Percentiles rank a stretch among this genome's conserved stretches.
These are phyloP conservation scores for Bruguiera gymnorhiza DNA, from an alignment of 345 rosid genomes.

Conservation along the genomic window DNA sequence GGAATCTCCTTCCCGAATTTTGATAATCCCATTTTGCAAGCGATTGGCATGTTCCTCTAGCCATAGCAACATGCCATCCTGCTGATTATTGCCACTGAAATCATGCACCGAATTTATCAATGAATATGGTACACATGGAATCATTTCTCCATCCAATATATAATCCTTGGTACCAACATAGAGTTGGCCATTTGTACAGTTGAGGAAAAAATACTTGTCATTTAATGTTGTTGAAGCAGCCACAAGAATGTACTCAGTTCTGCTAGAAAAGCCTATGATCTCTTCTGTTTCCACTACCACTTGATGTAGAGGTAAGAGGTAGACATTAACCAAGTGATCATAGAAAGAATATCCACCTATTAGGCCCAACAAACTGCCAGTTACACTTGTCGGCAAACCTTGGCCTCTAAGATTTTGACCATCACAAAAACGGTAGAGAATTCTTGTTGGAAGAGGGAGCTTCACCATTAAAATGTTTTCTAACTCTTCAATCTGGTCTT, in stretches of 20 bases:
- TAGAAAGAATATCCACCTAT: conserved; percentile 77
- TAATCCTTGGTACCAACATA: conserved; percentile 55
- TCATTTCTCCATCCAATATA: conserved; percentile 45
- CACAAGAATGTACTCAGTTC: conserved; percentile 43
- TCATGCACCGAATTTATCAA: conserved; percentile 54
- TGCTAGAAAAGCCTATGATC: conserved; percentile 20
- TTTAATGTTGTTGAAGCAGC: conserved; percentile 44
- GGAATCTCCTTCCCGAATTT: conserved; percentile 32
- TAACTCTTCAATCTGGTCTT: conserved; percentile 48
- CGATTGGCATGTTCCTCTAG: conserved; percentile 77
- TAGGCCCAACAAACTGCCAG: conserved; percentile 41
- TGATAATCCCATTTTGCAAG: conserved; percentile 56
- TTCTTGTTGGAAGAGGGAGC: conserved; percentile 70
- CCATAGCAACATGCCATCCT: conserved; percentile 89
- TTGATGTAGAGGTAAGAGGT: conserved; percentile 49
- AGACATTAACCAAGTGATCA: conserved; percentile 58
- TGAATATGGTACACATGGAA: conserved; percentile 73
- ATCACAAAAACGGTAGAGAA: conserved; percentile 76
- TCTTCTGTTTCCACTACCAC: conserved; percentile 45
- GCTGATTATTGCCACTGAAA: conserved; percentile 39
- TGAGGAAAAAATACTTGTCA: conserved; percentile 65
- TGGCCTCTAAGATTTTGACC: conserved; percentile 51
- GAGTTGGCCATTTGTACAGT: conserved; percentile 69
- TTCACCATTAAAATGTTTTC: conserved; percentile 54
- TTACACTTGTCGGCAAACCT: neutral